These are phyloP conservation scores for Maudiozyma humilis DNA, from an alignment of 1,139 yeast genomes.

Conservation along the genomic window DNA sequence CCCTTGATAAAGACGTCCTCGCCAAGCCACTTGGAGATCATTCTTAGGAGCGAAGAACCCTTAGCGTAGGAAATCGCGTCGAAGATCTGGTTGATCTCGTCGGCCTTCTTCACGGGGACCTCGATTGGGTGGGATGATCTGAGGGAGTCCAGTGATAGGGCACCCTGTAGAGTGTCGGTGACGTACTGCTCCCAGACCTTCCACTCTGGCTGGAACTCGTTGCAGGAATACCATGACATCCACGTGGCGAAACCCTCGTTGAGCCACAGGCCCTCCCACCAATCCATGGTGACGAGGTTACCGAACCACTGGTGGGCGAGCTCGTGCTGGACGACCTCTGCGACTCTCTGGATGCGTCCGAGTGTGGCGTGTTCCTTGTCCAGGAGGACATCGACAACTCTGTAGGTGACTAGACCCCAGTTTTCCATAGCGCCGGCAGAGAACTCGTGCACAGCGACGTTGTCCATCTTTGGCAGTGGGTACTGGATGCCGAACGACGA, in stretches of 20 bases:
- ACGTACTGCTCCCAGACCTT: conserved; percentile 72
- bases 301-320: conserved; percentile 95
- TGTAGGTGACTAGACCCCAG: conserved; percentile 80
- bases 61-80: conserved; percentile 79
- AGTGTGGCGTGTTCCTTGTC: conserved; percentile 62
- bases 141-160: conserved; percentile 62
- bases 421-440: conserved; percentile 91
- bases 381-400: conserved; percentile 66
- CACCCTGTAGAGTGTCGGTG: conserved; percentile 59
- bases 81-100: conserved; percentile 79
- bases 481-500: conserved; percentile 62
- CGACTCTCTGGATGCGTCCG: conserved; percentile 65
- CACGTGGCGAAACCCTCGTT: conserved; percentile 91
- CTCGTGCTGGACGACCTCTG: conserved; percentile 85
- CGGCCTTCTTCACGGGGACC: conserved; percentile 73
- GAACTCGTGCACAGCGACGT: conserved; percentile 76
- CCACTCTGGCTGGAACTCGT: conserved; percentile 78
- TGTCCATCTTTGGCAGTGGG: conserved; percentile 75
- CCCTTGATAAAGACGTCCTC: conserved; percentile 70
- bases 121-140: conserved; percentile 83
- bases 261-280: conserved; percentile 93
- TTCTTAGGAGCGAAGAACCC: conserved; percentile 71
- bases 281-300: conserved; percentile 83
- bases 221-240: conserved; percentile 78
- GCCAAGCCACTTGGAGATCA: conserved; percentile 72